A percentile compares a stretch with the other conserved stretches of the same genome.
Evolutionary conservation across 768 basidiomycete genomes (phyloP).

Genomic region (Gymnopilus junonius): DNA sequence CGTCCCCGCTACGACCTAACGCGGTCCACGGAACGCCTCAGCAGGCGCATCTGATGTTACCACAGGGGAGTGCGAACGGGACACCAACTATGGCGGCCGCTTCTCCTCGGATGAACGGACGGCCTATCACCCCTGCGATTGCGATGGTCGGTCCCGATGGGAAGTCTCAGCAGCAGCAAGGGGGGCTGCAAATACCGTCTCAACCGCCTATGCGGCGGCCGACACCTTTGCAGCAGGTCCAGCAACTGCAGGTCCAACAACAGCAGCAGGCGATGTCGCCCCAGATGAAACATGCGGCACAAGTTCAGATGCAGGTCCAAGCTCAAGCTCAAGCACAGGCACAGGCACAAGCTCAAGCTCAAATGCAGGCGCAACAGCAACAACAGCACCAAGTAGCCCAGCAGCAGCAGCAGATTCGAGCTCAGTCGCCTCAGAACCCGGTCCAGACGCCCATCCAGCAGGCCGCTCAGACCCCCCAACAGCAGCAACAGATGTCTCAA

Average conservation of each 20-base stretch:
- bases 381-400: slow-evolving; percentile 8
- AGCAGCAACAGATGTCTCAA: slow-evolving; percentile 7
- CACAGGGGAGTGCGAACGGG: slow-evolving; percentile 8
- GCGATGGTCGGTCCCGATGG: slow-evolving; percentile 16
- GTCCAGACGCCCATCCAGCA: slow-evolving; percentile 15
- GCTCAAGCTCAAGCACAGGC: slow-evolving; percentile 20
- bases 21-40: slow-evolving; percentile 22
- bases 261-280: slow-evolving; percentile 16
- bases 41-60: slow-evolving; percentile 12
- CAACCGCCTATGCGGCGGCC: slow-evolving; percentile 19
- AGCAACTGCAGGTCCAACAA: slow-evolving; percentile 6
- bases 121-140: slow-evolving; percentile 23
- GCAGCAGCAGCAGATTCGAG: slow-evolving; percentile 19
- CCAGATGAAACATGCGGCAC: slow-evolving; percentile 2
- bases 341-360: slow-evolving; percentile 18
- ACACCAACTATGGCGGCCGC: slow-evolving; percentile 22
- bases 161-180: slow-evolving; percentile 28
- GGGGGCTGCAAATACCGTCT: slow-evolving; percentile 24
- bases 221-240: slow-evolving; percentile 13
- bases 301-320: slow-evolving; percentile 20
- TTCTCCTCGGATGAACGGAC: slow-evolving; percentile 20
- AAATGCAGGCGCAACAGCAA: slow-evolving; percentile 16
- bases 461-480: background rate
- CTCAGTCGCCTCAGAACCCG: slow-evolving; percentile 19
- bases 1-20: slow-evolving; percentile 37